Evolutionary conservation across 345 rosid species (phyloP).

Genomic region (Microcos paniculata): DNA sequence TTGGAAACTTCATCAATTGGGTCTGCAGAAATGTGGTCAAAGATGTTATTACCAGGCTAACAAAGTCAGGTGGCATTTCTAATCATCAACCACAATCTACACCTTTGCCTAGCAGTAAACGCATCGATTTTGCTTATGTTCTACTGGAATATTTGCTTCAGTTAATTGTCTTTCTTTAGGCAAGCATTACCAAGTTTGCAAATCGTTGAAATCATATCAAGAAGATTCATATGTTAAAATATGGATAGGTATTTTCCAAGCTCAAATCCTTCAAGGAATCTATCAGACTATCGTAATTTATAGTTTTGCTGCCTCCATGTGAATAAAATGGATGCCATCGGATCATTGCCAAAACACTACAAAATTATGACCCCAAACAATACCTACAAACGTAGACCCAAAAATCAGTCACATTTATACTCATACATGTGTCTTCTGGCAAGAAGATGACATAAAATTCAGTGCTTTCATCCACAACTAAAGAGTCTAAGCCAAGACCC

Average conservation of each 20-base stretch:
- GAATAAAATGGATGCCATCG: not conserved
- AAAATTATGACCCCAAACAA: not conserved
- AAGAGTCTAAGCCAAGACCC: not conserved
- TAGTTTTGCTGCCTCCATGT: not conserved
- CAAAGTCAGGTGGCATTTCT: not conserved
- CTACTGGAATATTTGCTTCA: not conserved
- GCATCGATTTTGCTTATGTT: not conserved
- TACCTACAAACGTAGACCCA: not conserved
- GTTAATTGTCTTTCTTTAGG: not conserved
- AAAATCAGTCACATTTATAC: not conserved
- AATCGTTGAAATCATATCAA: not conserved
- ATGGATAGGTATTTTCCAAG: not conserved
- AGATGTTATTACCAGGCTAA: not conserved
- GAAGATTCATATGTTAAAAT: not conserved
- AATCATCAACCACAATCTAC: not conserved
- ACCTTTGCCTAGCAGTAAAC: not conserved
- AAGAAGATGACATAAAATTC: not conserved
- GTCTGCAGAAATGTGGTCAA: constrained; percentile 40
- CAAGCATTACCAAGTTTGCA: not conserved
- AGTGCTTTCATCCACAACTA: not conserved
- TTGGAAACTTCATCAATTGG: constrained; percentile 68
- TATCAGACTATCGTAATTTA: not conserved
- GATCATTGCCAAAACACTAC: not conserved
- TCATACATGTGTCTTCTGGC: not conserved
- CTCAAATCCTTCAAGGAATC: not conserved